Evolutionary conservation across 2,329 filamentous ascomycete species (phyloP).

Genomic region (Escovopsis sp.): DNA sequence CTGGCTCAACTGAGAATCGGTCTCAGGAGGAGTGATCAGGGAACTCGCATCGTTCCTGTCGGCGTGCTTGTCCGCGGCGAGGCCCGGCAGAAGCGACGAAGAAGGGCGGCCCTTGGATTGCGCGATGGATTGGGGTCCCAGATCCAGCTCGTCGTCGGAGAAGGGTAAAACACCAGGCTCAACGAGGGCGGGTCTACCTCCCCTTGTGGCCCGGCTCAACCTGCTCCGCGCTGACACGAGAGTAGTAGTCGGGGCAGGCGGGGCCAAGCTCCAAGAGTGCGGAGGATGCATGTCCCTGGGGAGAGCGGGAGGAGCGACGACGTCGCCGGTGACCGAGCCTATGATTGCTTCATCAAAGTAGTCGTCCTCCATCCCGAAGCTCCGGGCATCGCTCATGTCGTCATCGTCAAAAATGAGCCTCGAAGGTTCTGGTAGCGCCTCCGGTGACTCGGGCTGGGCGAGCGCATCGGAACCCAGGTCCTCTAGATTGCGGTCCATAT

Average conservation of each 20-base stretch:
- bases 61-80: background rate
- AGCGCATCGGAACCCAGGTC: background rate
- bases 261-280: no score
- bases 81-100: no score
- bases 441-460: background rate
- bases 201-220: no score
- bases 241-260: no score
- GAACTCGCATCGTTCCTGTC: background rate
- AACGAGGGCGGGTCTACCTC: no score
- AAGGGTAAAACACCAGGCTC: no score
- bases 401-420: constrained; percentile 5
- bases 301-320: background rate
- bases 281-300: no score
- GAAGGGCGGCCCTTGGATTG: no score
- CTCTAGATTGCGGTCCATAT: background rate
- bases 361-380: constrained; percentile 22
- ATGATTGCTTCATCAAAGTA: constrained; percentile 23
- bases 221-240: no score
- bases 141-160: no score
- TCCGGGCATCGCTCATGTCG: constrained; percentile 18
- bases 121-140: no score
- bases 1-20: constrained; percentile 2
- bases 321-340: constrained; percentile 12
- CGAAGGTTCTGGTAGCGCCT: background rate
- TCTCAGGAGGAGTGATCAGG: constrained; percentile 4